Percentiles rank a stretch among this genome's conserved stretches.
Evolutionary conservation across 495 filamentous ascomycete species (phyloP).

Genomic region (Cairneyella variabilis): DNA sequence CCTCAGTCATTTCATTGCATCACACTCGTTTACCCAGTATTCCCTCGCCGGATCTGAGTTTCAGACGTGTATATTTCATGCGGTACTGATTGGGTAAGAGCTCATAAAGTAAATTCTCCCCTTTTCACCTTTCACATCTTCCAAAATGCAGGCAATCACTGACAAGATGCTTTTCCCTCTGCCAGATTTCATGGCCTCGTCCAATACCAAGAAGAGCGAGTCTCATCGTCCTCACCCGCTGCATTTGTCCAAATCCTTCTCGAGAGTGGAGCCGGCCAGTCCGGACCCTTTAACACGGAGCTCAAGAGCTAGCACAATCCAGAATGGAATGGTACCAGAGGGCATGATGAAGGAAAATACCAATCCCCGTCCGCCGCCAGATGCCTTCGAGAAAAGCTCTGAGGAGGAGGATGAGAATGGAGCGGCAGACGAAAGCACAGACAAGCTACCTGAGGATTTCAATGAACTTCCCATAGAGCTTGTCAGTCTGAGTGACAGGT

Average conservation of each 20-base stretch:
- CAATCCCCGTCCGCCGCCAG: constrained; percentile 15
- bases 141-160: constrained; percentile 20
- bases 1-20: constrained; percentile 12
- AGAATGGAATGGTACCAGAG: constrained; percentile 47
- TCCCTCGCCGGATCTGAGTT: constrained; percentile 21
- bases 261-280: constrained; percentile 28
- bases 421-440: constrained; percentile 44
- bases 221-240: constrained; percentile 22
- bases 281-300: constrained; percentile 37
- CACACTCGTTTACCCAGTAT: constrained; percentile 20
- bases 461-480: constrained; percentile 93
- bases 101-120: constrained; percentile 6
- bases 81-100: constrained; percentile 15
- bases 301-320: constrained; percentile 60
- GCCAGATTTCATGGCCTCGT: constrained; percentile 28
- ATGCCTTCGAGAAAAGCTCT: constrained; percentile 19
- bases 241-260: constrained; percentile 31
- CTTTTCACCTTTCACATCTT: not conserved
- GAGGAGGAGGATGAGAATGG: constrained; percentile 50
- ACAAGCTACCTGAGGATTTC: constrained; percentile 58
- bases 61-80: constrained; percentile 24
- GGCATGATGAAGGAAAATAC: constrained; percentile 24
- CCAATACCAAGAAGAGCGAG: constrained; percentile 16
- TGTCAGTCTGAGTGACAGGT: constrained; percentile 84
- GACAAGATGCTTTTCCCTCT: constrained; percentile 22